Conservation (phyloP, 108 stramenopile genomes). For the Stephanodiscus minutulus region DNA sequence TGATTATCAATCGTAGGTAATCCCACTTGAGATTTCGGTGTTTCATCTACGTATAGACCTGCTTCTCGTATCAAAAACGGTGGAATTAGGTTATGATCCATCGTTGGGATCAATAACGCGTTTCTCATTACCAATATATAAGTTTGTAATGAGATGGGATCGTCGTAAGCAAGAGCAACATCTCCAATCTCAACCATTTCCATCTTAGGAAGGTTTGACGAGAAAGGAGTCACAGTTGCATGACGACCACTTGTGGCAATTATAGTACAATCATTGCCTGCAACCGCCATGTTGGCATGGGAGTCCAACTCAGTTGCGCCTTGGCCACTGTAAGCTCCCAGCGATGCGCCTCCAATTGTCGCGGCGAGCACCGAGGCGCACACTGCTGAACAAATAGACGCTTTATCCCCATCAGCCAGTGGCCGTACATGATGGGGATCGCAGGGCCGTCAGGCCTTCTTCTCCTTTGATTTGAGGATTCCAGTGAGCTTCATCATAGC, state of each 20-base stretch:
- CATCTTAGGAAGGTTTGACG: not conserved
- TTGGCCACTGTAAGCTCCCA: not conserved
- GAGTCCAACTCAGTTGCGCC: conserved; percentile 8
- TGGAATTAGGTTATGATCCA: conserved; percentile 46
- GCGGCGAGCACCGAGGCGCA: not conserved
- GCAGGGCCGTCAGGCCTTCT: not conserved
- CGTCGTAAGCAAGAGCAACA: conserved; percentile 27
- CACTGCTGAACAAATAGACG: not conserved
- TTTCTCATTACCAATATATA: conserved; percentile 30
- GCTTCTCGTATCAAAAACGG: conserved; percentile 16
- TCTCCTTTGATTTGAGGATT: not conserved
- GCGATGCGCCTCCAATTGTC: not conserved
- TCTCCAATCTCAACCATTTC: conserved; percentile 20
- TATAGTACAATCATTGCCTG: not conserved
- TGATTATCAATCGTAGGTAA: no score
- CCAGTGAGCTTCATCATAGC: no score
- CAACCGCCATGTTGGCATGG: conserved; percentile 14
- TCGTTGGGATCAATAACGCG: conserved; percentile 34
- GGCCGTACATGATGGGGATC: conserved; percentile 1
- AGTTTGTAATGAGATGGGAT: conserved; percentile 12
- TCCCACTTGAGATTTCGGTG: no score
- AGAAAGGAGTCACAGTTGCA: conserved; percentile 8
- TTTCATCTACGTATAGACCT: no score
- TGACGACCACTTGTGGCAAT: not conserved
- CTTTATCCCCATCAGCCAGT: conserved; percentile 2